A percentile compares a stretch with the other conserved stretches of the same genome.
These are phyloP conservation scores for Durio zibethinus DNA, from an alignment of 345 rosid genomes.

Conservation along the genomic window DNA sequence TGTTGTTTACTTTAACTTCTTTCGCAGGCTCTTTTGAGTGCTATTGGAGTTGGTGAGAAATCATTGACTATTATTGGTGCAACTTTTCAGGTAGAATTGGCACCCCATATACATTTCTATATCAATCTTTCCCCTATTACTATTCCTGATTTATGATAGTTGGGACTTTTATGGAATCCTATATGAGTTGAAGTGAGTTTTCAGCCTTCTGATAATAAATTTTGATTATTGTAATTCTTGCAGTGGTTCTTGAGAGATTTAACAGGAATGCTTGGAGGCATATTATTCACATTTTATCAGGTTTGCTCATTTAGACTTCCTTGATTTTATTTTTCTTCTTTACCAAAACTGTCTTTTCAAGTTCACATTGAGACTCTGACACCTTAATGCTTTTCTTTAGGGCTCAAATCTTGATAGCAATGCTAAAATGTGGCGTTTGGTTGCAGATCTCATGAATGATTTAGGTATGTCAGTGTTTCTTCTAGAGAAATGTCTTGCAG, in stretches of 20 bases:
- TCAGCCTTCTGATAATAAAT: not conserved
- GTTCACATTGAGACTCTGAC: constrained; percentile 1
- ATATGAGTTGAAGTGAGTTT: not conserved
- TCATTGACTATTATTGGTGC: constrained; percentile 94
- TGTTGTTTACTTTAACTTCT: not conserved
- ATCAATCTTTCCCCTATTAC: not conserved
- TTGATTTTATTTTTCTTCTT: not conserved
- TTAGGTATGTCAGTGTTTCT: constrained; percentile 51
- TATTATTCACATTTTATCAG: constrained; percentile 94
- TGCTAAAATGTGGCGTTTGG: constrained; percentile 97
- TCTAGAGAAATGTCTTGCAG: not conserved
- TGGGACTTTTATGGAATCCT: not conserved
- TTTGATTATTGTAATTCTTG: constrained; percentile 20
- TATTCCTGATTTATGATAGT: not conserved
- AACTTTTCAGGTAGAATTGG: constrained; percentile 71
- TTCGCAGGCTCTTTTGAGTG: constrained; percentile 78
- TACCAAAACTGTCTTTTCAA: not conserved
- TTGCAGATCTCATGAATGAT: constrained; percentile 95
- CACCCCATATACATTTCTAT: not conserved
- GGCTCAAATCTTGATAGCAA: constrained; percentile 89
- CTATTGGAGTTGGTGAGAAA: constrained; percentile 96
- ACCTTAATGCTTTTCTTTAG: constrained; percentile 32
- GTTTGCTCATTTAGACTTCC: constrained; percentile 30
- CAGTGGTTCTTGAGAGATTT: constrained; percentile 97
- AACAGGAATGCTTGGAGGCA: constrained; percentile 97